These are phyloP conservation scores for Leccinellum luteum DNA, from an alignment of 768 basidiomycete species.

Conservation along the genomic window DNA sequence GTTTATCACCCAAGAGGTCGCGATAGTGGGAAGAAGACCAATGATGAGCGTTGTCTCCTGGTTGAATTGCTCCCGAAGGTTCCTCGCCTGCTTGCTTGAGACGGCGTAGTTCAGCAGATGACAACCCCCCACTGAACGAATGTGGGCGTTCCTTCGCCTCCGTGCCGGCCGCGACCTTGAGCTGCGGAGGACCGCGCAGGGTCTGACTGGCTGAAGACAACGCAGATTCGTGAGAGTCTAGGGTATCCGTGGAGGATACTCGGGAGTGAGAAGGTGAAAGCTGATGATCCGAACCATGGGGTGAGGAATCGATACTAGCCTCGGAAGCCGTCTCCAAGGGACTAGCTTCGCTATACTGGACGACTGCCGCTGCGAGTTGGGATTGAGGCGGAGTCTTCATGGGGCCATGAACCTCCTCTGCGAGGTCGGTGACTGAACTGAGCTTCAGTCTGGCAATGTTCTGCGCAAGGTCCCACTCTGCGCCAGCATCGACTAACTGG, in stretches of 20 bases:
- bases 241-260: slow-evolving; percentile 79
- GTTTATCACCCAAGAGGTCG: slow-evolving; percentile 43
- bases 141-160: slow-evolving; percentile 78
- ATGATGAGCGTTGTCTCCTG: slow-evolving; percentile 42
- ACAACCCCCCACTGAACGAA: slow-evolving; percentile 78
- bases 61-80: slow-evolving; percentile 29
- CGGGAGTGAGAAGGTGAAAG: slow-evolving; percentile 72
- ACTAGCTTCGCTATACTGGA: slow-evolving; percentile 62
- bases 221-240: slow-evolving; percentile 55
- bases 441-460: slow-evolving; percentile 74
- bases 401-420: slow-evolving; percentile 48
- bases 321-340: slow-evolving; percentile 72
- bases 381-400: slow-evolving; percentile 70
- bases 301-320: slow-evolving; percentile 71
- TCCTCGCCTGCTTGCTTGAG: slow-evolving; percentile 65
- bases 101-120: slow-evolving; percentile 69
- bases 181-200: slow-evolving; percentile 50
- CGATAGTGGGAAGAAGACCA: slow-evolving; percentile 52
- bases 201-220: slow-evolving; percentile 54
- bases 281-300: slow-evolving; percentile 64
- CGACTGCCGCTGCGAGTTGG: slow-evolving; percentile 50
- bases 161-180: slow-evolving; percentile 48
- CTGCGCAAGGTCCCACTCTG: slow-evolving; percentile 71
- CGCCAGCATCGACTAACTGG: slow-evolving; percentile 56
- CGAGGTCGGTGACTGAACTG: slow-evolving; percentile 47